Percentiles rank a stretch among this genome's conserved stretches.
Evolutionary conservation across 192 early-diverging fungal genomes (phyloP).

Genomic region (Linderina pennispora): DNA sequence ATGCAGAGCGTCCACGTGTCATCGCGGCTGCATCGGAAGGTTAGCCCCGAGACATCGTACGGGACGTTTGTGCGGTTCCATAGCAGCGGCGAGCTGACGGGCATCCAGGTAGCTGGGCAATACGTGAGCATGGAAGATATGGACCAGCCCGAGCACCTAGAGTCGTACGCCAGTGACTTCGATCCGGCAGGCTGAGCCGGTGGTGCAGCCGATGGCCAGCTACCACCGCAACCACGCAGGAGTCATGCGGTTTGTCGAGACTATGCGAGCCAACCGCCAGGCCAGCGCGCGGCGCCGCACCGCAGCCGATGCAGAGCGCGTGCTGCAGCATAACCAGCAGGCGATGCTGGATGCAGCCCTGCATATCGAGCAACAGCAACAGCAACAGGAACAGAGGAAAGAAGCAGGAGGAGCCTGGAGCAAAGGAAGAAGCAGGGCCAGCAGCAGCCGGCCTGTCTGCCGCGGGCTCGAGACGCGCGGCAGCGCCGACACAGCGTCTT

Average conservation of each 20-base stretch:
- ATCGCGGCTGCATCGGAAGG: constrained; percentile 22
- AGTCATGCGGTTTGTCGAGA: constrained; percentile 31
- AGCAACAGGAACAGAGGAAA: constrained; percentile 3
- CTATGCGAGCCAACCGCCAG: constrained; percentile 22
- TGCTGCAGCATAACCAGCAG: constrained; percentile 24
- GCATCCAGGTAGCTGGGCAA: constrained; percentile 10
- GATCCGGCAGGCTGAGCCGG: too few species aligned
- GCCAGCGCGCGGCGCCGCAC: constrained; percentile 16
- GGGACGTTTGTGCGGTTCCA: constrained; percentile 46
- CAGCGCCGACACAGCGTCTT: constrained; percentile 28
- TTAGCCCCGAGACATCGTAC: constrained; percentile 35
- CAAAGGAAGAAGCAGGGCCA: constrained; percentile 2
- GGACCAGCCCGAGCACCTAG: not conserved
- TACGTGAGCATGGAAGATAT: not conserved
- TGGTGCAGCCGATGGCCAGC: not conserved
- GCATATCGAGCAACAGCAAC: constrained; percentile 38
- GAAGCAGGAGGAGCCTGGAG: constrained; percentile 1
- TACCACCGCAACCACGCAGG: constrained; percentile 27
- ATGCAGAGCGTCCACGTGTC: constrained; percentile 25
- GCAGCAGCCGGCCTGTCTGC: not conserved
- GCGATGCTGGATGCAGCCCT: constrained; percentile 32
- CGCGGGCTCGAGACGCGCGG: not conserved
- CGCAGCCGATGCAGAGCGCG: constrained; percentile 16
- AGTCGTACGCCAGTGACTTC: too few species aligned
- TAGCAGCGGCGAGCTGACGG: constrained; percentile 42